A percentile compares a stretch with the other conserved stretches of the same genome.
These are phyloP conservation scores for Syzygium jambos DNA, from an alignment of 345 rosid species.

Conservation along the genomic window DNA sequence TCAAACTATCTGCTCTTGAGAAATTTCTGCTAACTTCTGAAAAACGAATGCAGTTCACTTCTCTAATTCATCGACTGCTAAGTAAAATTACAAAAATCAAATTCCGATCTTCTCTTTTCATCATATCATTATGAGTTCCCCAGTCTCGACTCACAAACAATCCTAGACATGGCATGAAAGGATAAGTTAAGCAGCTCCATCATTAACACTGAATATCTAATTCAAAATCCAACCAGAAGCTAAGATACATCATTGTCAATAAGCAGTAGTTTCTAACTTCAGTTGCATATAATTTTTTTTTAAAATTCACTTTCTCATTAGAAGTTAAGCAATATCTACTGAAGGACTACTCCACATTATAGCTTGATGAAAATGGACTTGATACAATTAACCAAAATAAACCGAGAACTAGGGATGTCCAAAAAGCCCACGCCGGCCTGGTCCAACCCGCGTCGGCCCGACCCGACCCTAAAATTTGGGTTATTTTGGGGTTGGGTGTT, in stretches of 20 bases:
- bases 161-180: background rate
- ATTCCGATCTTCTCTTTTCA: background rate
- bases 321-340: background rate
- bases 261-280: background rate
- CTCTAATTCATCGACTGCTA: background rate
- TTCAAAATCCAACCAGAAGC: background rate
- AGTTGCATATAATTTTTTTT: background rate
- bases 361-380: background rate
- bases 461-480: too few species aligned
- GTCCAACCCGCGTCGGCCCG: too few species aligned
- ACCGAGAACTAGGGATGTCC: too few species aligned
- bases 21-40: background rate
- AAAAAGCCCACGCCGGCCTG: too few species aligned
- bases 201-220: background rate
- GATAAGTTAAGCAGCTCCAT: background rate
- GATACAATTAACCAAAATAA: background rate
- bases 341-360: background rate
- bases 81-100: background rate
- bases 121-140: background rate
- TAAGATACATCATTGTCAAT: background rate
- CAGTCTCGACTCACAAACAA: background rate
- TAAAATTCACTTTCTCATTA: background rate
- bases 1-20: background rate
- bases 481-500: too few species aligned
- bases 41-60: background rate